These are phyloP conservation scores for Psophocarpus tetragonolobus DNA, from an alignment of 306 rosid species.

Conservation along the genomic window DNA sequence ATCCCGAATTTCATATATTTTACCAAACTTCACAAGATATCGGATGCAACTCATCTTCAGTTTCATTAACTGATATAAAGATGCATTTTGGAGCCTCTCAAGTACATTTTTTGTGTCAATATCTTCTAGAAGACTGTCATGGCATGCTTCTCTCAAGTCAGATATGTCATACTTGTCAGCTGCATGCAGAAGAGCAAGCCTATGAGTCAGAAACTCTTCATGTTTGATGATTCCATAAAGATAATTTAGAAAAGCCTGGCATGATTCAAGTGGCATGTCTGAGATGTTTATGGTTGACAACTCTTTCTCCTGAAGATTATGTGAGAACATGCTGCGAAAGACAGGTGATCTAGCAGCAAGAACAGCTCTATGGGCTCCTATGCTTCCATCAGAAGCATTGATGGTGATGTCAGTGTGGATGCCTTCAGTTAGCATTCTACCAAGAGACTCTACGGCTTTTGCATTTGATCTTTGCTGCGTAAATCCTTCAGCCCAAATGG, in stretches of 20 bases:
- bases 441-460: constrained; percentile 66
- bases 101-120: constrained; percentile 89
- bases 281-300: constrained; percentile 73
- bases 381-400: constrained; percentile 79
- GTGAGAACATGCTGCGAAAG: constrained; percentile 90
- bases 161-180: constrained; percentile 92
- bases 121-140: constrained; percentile 91
- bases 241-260: constrained; percentile 79
- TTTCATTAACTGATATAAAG: constrained; percentile 69
- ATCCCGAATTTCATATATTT: constrained; percentile 72
- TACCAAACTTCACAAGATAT: constrained; percentile 94
- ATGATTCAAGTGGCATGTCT: constrained; percentile 86
- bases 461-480: constrained; percentile 61
- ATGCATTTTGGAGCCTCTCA: constrained; percentile 93
- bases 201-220: constrained; percentile 72
- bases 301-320: constrained; percentile 88
- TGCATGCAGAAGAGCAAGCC: constrained; percentile 81
- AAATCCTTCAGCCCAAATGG: constrained; percentile 77
- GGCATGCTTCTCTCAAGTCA: constrained; percentile 84
- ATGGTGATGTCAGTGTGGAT: constrained; percentile 89
- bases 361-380: constrained; percentile 89
- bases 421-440: constrained; percentile 80
- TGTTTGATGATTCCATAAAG: constrained; percentile 77
- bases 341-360: constrained; percentile 92
- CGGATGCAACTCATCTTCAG: constrained; percentile 73